Conservation (phyloP, 139 green algal genomes). For the Chlamydomonas sp. region DNA sequence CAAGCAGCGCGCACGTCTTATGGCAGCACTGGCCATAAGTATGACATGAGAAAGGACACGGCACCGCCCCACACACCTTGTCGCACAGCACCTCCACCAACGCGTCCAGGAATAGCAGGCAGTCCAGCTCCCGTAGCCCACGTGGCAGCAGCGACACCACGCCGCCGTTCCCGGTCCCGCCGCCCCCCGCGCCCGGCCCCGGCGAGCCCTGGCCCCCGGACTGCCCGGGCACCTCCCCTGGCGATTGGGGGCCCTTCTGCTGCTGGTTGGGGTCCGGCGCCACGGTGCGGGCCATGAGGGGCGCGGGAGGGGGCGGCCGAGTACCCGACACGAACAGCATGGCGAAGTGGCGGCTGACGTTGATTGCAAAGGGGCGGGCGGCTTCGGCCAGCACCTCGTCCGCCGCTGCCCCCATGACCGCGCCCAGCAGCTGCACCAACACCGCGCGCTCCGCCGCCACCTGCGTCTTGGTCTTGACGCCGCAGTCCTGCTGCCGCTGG, state of each 20-base stretch:
- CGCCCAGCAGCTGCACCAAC: conserved; percentile 59
- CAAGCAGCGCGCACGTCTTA: conserved; percentile 22
- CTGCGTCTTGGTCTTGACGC: conserved; percentile 89
- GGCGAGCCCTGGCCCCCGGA: not conserved
- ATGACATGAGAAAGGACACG: not conserved
- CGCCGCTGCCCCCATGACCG: conserved; percentile 58
- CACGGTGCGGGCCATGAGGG: conserved; percentile 49
- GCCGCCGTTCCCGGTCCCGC: not conserved
- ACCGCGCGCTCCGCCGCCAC: conserved; percentile 81
- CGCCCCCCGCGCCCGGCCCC: not conserved
- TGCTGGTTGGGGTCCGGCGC: conserved; percentile 14
- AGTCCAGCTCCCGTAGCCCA: conserved; percentile 80
- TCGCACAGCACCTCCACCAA: conserved; percentile 79
- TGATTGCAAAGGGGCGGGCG: conserved; percentile 72
- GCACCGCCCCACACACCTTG: conserved; percentile 17
- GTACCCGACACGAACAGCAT: conserved; percentile 86
- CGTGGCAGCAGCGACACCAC: conserved; percentile 36
- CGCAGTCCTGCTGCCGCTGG: conserved; percentile 59
- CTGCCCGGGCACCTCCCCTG: not conserved
- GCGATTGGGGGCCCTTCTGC: not conserved
- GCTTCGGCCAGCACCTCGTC: conserved; percentile 66
- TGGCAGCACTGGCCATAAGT: not conserved
- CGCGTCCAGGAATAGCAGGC: conserved; percentile 89
- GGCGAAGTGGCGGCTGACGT: conserved; percentile 89
- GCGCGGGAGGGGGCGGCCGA: conserved; percentile 53